Evolutionary conservation across 192 early-diverging fungal species (phyloP), one percentile per base, ranked within the genome.

Genomic region (Nowakowskiella sp.): DNA sequence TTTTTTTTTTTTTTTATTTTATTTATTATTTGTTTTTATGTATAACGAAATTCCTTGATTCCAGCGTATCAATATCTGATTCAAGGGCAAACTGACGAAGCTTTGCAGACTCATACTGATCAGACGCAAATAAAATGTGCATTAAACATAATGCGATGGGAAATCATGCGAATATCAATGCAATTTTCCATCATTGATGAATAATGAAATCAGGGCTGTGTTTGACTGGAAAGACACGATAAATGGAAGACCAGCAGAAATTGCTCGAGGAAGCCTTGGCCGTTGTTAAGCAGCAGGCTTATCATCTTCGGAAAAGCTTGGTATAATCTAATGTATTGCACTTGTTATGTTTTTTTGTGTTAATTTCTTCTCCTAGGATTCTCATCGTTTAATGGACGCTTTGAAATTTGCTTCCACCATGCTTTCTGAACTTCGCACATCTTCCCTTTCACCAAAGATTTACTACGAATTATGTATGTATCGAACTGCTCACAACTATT

Each of bases 381-480:
- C 85, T 64, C 80, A 85, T 74, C 85, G 91, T 54, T 74, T 96
- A 28, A 90, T 94, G 84, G 97, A 99, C 63, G 92, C 90, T 1
- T 72, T 99, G n/a, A 97, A 96, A 65, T 89, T 97, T 70, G 90
- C 90, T 66, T 97, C 94, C 2, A 91, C 92, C 8, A 94, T 99
- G 92, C 81, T 97, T 7, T 81, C 85, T 19, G 97, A 99, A 71
- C 85, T 99, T 44, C 81, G 92, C 59, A 96, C 94, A 2, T 90
- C 92, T 27, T 79, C 88, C 3, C 73, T 99, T 50, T 91, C 91
- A 2, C 97, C 94, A 32, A 97, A 96, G 69, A 89, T 87, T 64
- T 99, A 99, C 74, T 99, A 99, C 71, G 94, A 99, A 71, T 83
- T 99, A n/a, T 99, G 89, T 85, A 80, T 61, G 79, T 81, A 29